Percentiles rank a stretch among this genome's conserved stretches.
These are phyloP conservation scores for Paramarasmius palmivorus DNA, from an alignment of 1,284 basidiomycete genomes.

Conservation along the genomic window DNA sequence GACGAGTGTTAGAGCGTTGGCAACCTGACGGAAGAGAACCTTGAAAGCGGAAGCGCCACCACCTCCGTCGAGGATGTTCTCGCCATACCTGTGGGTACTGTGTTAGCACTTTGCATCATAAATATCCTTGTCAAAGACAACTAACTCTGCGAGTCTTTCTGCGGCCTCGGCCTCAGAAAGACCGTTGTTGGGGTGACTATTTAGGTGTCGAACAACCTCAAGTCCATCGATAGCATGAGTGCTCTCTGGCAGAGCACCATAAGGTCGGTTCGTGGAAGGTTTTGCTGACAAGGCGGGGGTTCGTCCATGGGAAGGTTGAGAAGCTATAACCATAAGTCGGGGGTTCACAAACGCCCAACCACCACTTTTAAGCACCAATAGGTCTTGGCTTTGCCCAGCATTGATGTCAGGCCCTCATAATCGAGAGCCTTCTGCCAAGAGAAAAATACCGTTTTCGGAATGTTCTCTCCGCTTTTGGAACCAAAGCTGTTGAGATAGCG, in stretches of 20 bases:
- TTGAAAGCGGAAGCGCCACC: conserved; percentile 32
- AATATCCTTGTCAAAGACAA: not conserved
- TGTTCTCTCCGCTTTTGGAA: no score
- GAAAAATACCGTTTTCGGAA: no score
- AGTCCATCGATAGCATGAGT: not conserved
- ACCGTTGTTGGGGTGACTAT: not conserved
- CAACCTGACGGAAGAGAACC: conserved; percentile 35
- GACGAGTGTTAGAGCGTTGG: conserved; percentile 39
- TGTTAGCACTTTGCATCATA: not conserved
- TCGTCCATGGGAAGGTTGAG: conserved; percentile 1
- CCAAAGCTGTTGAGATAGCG: no score
- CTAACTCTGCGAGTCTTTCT: conserved; percentile 3
- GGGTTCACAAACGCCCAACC: not conserved
- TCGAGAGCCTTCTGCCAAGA: no score
- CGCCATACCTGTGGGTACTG: conserved; percentile 23
- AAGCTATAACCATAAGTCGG: conserved; percentile 1
- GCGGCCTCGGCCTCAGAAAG: conserved; percentile 4
- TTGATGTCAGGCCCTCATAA: not conserved
- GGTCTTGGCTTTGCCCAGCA: not conserved
- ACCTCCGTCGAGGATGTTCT: conserved; percentile 34
- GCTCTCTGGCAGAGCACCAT: not conserved
- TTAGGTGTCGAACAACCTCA: conserved; percentile 4
- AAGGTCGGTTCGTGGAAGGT: conserved; percentile 3
- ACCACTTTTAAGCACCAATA: not conserved
- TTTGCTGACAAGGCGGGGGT: not conserved